Conservation (phyloP, 306 rosid genomes). For the Geum urbanum region DNA sequence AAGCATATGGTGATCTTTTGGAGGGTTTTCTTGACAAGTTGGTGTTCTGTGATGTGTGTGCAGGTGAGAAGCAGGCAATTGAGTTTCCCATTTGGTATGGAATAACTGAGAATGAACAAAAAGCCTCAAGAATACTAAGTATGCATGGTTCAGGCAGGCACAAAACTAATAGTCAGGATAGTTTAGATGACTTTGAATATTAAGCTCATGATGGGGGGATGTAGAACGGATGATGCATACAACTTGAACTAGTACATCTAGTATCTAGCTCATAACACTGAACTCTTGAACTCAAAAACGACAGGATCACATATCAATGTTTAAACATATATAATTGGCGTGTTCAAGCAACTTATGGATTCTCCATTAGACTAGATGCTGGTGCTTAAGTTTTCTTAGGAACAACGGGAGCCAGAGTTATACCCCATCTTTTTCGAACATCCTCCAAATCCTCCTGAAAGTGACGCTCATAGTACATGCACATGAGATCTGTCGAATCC, state of each 20-base stretch:
- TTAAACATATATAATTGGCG: neutral
- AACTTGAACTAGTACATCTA: conserved; percentile 8
- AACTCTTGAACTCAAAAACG: neutral
- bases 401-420: conserved; percentile 57
- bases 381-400: conserved; percentile 31
- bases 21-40: conserved; percentile 9
- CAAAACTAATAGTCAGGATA: neutral
- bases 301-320: neutral
- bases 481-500: conserved; percentile 79
- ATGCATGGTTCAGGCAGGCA: neutral
- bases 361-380: neutral
- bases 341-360: neutral
- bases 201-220: neutral
- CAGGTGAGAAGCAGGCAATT: conserved; percentile 20
- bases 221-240: neutral
- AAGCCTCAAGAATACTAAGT: neutral
- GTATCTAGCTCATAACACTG: neutral
- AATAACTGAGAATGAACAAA: neutral
- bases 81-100: conserved; percentile 25
- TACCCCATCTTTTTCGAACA: conserved; percentile 67
- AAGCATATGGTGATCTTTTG: conserved; percentile 1
- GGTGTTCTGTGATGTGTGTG: neutral
- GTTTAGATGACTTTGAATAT: neutral
- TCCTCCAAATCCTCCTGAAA: conserved; percentile 78
- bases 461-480: conserved; percentile 75